phyloP scores from a whole-genome alignment of 2,329 filamentous ascomycete species.

The Chrysosphaeria jannelii region DNA sequence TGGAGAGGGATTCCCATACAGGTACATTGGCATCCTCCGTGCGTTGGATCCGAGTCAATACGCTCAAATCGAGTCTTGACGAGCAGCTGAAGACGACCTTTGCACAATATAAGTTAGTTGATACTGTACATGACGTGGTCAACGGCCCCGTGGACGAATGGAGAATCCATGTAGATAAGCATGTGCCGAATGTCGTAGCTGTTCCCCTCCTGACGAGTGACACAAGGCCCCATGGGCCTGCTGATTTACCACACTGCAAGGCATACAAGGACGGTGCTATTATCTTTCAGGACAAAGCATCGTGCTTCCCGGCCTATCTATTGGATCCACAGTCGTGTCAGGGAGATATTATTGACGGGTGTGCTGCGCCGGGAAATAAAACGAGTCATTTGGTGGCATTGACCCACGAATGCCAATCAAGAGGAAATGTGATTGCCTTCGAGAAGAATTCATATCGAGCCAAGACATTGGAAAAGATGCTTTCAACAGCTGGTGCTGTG shows the following conservation, averaged over 20 bases:
- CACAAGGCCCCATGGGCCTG: too few relatives aligned
- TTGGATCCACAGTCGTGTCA: slow-evolving; percentile 32
- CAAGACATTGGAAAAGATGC: slow-evolving; percentile 58
- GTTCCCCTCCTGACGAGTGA: slow-evolving; percentile 18
- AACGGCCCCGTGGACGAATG: not conserved
- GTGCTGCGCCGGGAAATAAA: slow-evolving; percentile 88
- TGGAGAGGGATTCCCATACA: slow-evolving; percentile 35
- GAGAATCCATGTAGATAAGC: slow-evolving; percentile 38
- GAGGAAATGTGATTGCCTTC: slow-evolving; percentile 34
- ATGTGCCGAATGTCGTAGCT: slow-evolving; percentile 63
- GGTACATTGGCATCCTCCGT: slow-evolving; percentile 29
- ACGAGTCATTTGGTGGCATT: slow-evolving; percentile 78
- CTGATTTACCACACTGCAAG: slow-evolving; percentile 39
- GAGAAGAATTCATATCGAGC: slow-evolving; percentile 47
- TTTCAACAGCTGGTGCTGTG: slow-evolving; percentile 46
- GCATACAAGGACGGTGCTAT: slow-evolving; percentile 52
- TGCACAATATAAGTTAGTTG: slow-evolving; percentile 25
- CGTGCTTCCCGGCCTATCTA: slow-evolving; percentile 81
- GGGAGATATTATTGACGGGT: slow-evolving; percentile 70
- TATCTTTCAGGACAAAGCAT: slow-evolving; percentile 88
- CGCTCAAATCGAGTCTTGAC: slow-evolving; percentile 37
- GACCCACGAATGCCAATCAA: slow-evolving; percentile 12
- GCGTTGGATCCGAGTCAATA: slow-evolving; percentile 80
- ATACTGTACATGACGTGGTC: too few relatives aligned
- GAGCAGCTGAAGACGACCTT: slow-evolving; percentile 53